Evolutionary conservation across 129 eudicot species (phyloP), one percentile per base, ranked within the genome.

Genomic region (Artemisia annua): DNA sequence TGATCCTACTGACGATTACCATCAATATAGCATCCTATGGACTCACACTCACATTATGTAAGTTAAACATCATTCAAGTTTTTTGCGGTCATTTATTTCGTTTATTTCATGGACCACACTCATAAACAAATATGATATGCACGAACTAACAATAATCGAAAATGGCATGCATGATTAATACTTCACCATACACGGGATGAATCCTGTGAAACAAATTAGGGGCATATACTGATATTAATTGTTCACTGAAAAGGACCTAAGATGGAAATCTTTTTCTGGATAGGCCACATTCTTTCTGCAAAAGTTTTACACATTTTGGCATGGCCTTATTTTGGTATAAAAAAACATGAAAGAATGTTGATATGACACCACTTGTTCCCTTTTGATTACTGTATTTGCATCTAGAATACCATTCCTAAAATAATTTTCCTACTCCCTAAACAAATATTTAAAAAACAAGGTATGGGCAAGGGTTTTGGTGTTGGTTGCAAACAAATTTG

Each of bases 11-110:
- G 96, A 93, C 15, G 96, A 89, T 80, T 89, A 82, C 65, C 98
- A 93, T 83, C 92, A 84, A 50, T 93, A 93, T 85, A 84, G 91
- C 80, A 86, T 93, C 66, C 82, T 93, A 15, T 90, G 97, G 98
- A 87, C 92, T 78, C 85, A 81, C 24, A 70, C 92, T 70, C 83
- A 78, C 72, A 93, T 93, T 73, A 83, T 87, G 98, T 93, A 89
- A 82, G 91, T 69, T 77, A 69, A 18, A 39, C 24, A 46, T 52
- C 14, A 22, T 48, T 8, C 16, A 39, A 4, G 3, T 6, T 65
- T 51, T 11, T 65, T 39, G 4, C 13, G 53, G 19, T 55, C 30
- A 35, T 35, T 57, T 12, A 57, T 57, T 39, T 49, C 22, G 12
- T 17, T 70, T 51, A 55, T 54, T 54, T 70, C 26, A 70, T 54